phyloP scores from a whole-genome alignment of 2,329 filamentous ascomycete genomes.

The Taxawa tesnikishii region DNA sequence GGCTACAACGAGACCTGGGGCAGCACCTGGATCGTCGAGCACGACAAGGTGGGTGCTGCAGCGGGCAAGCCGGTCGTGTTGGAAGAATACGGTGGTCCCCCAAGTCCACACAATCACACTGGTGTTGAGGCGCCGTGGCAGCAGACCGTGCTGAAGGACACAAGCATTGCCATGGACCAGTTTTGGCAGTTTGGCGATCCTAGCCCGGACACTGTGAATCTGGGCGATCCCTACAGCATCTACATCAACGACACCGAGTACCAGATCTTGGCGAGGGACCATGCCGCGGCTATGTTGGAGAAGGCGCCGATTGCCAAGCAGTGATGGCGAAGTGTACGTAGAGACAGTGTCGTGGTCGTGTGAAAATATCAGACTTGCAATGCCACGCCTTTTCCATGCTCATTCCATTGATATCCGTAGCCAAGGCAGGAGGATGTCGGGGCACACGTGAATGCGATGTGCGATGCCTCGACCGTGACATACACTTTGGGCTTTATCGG shows the following conservation, averaged over 20 bases:
- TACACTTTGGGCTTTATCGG: no score
- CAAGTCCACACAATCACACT: slow-evolving; percentile 6
- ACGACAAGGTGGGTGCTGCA: slow-evolving; percentile 9
- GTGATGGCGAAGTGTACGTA: no score
- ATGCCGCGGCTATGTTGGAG: slow-evolving; percentile 3
- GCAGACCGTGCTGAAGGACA: slow-evolving; percentile 8
- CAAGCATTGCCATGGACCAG: slow-evolving; percentile 10
- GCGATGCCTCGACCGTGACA: no score
- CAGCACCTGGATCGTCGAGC: slow-evolving; percentile 12
- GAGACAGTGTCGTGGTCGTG: no score
- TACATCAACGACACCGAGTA: slow-evolving; percentile 9
- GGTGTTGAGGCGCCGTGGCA: slow-evolving; percentile 11
- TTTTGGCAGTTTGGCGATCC: slow-evolving; percentile 16
- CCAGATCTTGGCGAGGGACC: slow-evolving; percentile 2
- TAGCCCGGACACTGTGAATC: slow-evolving; percentile 9
- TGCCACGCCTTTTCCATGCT: no score
- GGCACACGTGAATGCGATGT: no score
- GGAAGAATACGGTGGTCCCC: slow-evolving; percentile 11
- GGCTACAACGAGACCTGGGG: slow-evolving; percentile 8
- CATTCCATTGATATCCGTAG: no score
- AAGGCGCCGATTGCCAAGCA: no score
- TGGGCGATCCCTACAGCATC: slow-evolving; percentile 10
- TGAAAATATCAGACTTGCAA: no score
- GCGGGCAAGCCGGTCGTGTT: slow-evolving; percentile 13
- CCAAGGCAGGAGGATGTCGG: no score